Evolutionary conservation across 306 rosid genomes (phyloP).

Genomic region (Potentilla sterilis): DNA sequence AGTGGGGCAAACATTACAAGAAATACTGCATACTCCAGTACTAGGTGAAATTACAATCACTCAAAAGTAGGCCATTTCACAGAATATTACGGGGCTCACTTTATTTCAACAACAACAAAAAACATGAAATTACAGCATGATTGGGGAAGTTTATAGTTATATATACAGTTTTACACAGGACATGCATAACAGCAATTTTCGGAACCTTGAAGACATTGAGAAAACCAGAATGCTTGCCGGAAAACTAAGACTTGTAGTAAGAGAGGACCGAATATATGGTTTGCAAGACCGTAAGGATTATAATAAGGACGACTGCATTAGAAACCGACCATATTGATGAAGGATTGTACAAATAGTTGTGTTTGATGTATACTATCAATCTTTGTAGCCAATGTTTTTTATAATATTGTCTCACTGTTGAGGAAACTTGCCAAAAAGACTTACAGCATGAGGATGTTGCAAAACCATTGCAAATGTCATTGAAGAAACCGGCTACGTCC

Average conservation of each 20-base stretch:
- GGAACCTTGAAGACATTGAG: not conserved
- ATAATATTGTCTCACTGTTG: rapidly evolving
- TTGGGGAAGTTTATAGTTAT: not conserved
- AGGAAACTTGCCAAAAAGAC: not conserved
- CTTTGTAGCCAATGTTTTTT: not conserved
- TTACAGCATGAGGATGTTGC: rapidly evolving
- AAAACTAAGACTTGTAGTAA: not conserved
- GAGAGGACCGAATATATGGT: not conserved
- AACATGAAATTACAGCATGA: not conserved
- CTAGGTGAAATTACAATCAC: not conserved
- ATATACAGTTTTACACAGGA: not conserved
- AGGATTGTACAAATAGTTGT: not conserved
- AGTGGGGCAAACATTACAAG: not conserved
- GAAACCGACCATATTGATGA: not conserved
- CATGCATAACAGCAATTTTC: not conserved
- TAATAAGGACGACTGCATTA: not conserved
- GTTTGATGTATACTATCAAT: not conserved
- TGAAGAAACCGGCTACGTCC: not conserved
- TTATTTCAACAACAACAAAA: not conserved
- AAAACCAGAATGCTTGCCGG: not conserved
- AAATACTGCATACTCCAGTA: not conserved
- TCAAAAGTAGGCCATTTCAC: not conserved
- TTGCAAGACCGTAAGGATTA: not conserved
- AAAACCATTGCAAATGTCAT: not conserved
- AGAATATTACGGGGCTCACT: not conserved